Evolutionary conservation across 129 eudicot species (phyloP).

Genomic region (Chrysanthemum seticuspe): DNA sequence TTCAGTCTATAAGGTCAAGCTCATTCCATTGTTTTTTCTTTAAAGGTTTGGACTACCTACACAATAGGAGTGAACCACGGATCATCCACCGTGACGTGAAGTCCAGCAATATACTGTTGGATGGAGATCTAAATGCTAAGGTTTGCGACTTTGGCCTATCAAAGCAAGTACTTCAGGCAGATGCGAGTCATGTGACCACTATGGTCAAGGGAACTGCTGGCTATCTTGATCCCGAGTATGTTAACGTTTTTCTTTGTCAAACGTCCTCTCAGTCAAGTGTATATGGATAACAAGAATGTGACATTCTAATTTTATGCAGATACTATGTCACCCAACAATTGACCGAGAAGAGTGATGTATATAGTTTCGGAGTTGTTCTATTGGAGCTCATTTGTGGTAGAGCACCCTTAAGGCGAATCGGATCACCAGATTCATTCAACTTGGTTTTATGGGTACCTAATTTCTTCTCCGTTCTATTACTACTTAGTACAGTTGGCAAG

Average conservation of each 20-base stretch:
- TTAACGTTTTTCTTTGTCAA: neutral
- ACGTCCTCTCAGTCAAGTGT: constrained; percentile 15
- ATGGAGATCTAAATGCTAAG: constrained; percentile 79
- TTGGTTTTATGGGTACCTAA: constrained; percentile 85
- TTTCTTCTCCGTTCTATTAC: constrained; percentile 8
- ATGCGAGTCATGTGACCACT: constrained; percentile 80
- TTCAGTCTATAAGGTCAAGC: constrained; percentile 19
- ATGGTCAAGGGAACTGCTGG: constrained; percentile 93
- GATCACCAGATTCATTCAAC: constrained; percentile 91
- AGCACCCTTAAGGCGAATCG: constrained; percentile 77
- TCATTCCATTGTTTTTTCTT: constrained; percentile 26
- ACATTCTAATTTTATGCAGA: constrained; percentile 44
- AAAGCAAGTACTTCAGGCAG: constrained; percentile 67
- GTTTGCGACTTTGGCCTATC: constrained; percentile 85
- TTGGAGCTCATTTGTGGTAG: constrained; percentile 96
- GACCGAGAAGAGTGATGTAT: constrained; percentile 87
- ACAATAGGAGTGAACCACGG: constrained; percentile 77
- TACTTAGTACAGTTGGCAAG: constrained; percentile 10
- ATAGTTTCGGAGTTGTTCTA: constrained; percentile 96
- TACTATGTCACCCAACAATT: constrained; percentile 78
- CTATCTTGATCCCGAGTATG: constrained; percentile 94
- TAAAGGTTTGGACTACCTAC: constrained; percentile 87
- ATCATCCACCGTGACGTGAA: constrained; percentile 90
- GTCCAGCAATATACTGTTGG: constrained; percentile 86
- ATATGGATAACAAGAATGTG: constrained; percentile 9